A percentile compares a stretch with the other conserved stretches of the same genome.
Evolutionary conservation across 2,329 filamentous ascomycete genomes (phyloP).

Genomic region (Xylaria arbuscula): DNA sequence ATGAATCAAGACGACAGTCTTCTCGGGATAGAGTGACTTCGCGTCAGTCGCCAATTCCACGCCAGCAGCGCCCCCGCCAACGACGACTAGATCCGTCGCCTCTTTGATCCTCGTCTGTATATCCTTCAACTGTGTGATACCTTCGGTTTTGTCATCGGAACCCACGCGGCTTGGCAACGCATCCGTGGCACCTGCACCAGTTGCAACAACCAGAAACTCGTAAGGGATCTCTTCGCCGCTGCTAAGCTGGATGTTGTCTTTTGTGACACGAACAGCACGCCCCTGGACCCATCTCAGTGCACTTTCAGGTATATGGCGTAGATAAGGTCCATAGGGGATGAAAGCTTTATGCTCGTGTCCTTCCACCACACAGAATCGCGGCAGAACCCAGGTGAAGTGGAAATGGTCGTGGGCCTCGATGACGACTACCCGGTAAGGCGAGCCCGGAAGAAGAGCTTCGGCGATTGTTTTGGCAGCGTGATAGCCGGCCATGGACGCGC

Average conservation of each 20-base stretch:
- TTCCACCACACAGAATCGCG: slow-evolving; percentile 67
- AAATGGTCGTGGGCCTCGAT: slow-evolving; percentile 71
- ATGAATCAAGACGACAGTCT: slow-evolving; percentile 67
- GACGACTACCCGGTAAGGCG: slow-evolving; percentile 63
- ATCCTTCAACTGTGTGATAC: slow-evolving; percentile 55
- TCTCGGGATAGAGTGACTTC: slow-evolving; percentile 66
- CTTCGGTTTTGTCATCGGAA: slow-evolving; percentile 55
- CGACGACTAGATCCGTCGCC: slow-evolving; percentile 59
- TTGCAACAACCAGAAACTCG: slow-evolving; percentile 68
- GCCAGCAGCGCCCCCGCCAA: slow-evolving; percentile 71
- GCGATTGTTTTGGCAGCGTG: slow-evolving; percentile 61
- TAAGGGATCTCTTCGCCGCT: slow-evolving; percentile 61
- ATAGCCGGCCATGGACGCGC: slow-evolving; percentile 68
- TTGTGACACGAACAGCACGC: slow-evolving; percentile 54
- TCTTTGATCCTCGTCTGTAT: slow-evolving; percentile 60
- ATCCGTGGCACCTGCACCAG: slow-evolving; percentile 60
- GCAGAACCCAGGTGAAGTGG: slow-evolving; percentile 70
- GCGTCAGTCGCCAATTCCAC: slow-evolving; percentile 71
- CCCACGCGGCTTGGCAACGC: slow-evolving; percentile 61
- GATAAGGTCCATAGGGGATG: slow-evolving; percentile 64
- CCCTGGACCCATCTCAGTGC: slow-evolving; percentile 55
- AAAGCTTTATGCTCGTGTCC: slow-evolving; percentile 69
- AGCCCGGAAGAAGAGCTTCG: slow-evolving; percentile 59
- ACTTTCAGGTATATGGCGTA: slow-evolving; percentile 43
- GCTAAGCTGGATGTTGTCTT: slow-evolving; percentile 54